These are phyloP conservation scores for Fonsecaea nubica DNA, from an alignment of 2,329 filamentous ascomycete species.

Conservation along the genomic window DNA sequence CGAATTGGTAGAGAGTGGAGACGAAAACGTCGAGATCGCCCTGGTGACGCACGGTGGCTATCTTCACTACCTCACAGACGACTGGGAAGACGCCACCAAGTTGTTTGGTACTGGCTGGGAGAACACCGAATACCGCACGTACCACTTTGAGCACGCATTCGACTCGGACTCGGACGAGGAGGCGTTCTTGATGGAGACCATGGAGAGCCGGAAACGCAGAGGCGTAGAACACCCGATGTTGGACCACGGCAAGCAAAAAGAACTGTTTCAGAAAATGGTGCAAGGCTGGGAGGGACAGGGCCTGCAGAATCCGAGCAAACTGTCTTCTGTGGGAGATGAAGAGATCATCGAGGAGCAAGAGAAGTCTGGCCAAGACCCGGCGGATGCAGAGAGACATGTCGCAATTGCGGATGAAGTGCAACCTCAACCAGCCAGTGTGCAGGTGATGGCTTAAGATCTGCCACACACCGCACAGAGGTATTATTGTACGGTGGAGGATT, in stretches of 20 bases:
- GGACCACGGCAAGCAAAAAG: slow-evolving; percentile 48
- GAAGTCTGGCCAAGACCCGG: background rate
- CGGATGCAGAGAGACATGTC: slow-evolving; percentile 5
- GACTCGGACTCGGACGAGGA: slow-evolving; percentile 47
- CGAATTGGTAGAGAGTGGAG: slow-evolving; percentile 59
- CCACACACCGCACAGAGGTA: too few relatives aligned
- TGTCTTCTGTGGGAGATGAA: background rate
- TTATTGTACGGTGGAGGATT: too few relatives aligned
- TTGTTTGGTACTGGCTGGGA: slow-evolving; percentile 66
- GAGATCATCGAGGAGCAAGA: slow-evolving; percentile 7
- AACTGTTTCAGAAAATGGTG: slow-evolving; percentile 49
- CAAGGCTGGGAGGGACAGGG: slow-evolving; percentile 54
- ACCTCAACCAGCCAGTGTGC: slow-evolving; percentile 18
- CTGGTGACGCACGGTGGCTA: slow-evolving; percentile 84
- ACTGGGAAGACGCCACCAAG: slow-evolving; percentile 67
- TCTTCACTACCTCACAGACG: slow-evolving; percentile 82
- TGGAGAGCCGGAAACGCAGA: slow-evolving; percentile 50
- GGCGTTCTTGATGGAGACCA: slow-evolving; percentile 51
- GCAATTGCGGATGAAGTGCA: slow-evolving; percentile 5
- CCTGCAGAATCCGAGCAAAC: slow-evolving; percentile 42
- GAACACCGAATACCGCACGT: slow-evolving; percentile 76
- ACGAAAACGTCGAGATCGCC: slow-evolving; percentile 69
- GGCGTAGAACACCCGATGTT: slow-evolving; percentile 47
- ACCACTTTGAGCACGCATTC: slow-evolving; percentile 60
- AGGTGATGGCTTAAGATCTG: background rate